phyloP scores from a whole-genome alignment of 192 early-diverging fungal genomes.

The Podila verticillata region DNA sequence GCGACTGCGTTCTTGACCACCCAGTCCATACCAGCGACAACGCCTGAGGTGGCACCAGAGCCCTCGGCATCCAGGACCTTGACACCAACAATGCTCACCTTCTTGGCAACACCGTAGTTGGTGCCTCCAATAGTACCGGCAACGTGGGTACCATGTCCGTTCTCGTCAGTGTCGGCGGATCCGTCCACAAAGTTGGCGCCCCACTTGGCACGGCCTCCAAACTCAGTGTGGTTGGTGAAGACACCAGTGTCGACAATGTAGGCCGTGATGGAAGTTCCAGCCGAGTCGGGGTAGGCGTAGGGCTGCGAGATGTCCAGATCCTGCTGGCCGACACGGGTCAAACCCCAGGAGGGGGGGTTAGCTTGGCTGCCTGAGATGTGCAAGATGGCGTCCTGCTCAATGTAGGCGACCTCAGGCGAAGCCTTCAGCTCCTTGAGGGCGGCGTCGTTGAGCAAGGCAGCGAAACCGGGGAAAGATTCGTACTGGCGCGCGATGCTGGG shows the following conservation, averaged over 20 bases:
- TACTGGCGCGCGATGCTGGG: not conserved
- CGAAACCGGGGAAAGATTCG: constrained; percentile 4
- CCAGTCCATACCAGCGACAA: constrained; percentile 65
- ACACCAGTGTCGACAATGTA: constrained; percentile 66
- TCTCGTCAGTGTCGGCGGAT: constrained; percentile 43
- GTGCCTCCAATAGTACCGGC: constrained; percentile 60
- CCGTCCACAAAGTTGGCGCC: constrained; percentile 52
- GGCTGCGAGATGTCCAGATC: constrained; percentile 50
- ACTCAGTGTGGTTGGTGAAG: constrained; percentile 50
- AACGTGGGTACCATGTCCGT: constrained; percentile 70
- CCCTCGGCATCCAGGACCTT: constrained; percentile 68
- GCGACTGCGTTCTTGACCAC: constrained; percentile 30
- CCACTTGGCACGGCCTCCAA: constrained; percentile 58
- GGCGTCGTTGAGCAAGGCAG: constrained; percentile 15
- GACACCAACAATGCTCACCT: constrained; percentile 63
- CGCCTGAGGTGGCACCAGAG: constrained; percentile 54
- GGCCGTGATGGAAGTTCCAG: constrained; percentile 49
- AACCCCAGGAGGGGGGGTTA: constrained; percentile 60
- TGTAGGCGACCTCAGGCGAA: constrained; percentile 17
- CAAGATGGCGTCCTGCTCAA: constrained; percentile 42
- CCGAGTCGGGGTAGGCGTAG: constrained; percentile 34
- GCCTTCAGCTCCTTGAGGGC: constrained; percentile 30
- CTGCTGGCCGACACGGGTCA: constrained; percentile 54
- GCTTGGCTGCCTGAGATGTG: constrained; percentile 11
- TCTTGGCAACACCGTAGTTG: constrained; percentile 74